These are phyloP conservation scores for Pleurotus pulmonarius DNA, from an alignment of 768 basidiomycete species.

Conservation along the genomic window DNA sequence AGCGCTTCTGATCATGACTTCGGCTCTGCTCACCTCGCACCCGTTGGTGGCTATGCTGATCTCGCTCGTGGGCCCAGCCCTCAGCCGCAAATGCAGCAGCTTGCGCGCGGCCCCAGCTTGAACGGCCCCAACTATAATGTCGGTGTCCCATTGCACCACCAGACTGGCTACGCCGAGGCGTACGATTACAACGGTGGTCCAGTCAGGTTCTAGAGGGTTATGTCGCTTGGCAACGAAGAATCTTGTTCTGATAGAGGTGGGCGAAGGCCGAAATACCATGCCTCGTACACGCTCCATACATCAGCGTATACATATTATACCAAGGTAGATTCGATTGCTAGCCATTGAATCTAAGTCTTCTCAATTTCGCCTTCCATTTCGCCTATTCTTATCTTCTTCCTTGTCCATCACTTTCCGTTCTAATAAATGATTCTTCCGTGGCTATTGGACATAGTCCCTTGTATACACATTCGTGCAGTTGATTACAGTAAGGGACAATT, in stretches of 20 bases:
- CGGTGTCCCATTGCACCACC: conserved; percentile 61
- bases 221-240: background rate
- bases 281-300: background rate
- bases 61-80: conserved; percentile 74
- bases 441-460: conserved; percentile 6
- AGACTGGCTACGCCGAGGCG: conserved; percentile 33
- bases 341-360: background rate
- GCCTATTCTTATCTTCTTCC: background rate
- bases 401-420: background rate
- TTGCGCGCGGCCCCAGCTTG: conserved; percentile 44
- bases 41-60: conserved; percentile 81
- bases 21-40: conserved; percentile 50
- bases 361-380: background rate
- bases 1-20: conserved; percentile 67
- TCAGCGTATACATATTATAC: conserved; percentile 4
- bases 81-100: conserved; percentile 60
- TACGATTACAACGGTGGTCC: conserved; percentile 27
- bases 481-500: too few species aligned
- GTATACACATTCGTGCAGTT: background rate
- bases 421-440: background rate
- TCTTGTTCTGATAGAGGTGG: conserved; percentile 5
- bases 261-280: background rate
- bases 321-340: background rate
- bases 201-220: background rate
- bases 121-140: conserved; percentile 44